Conservation (phyloP, 1,284 basidiomycete genomes). For the Ganoderma lucidum region DNA sequence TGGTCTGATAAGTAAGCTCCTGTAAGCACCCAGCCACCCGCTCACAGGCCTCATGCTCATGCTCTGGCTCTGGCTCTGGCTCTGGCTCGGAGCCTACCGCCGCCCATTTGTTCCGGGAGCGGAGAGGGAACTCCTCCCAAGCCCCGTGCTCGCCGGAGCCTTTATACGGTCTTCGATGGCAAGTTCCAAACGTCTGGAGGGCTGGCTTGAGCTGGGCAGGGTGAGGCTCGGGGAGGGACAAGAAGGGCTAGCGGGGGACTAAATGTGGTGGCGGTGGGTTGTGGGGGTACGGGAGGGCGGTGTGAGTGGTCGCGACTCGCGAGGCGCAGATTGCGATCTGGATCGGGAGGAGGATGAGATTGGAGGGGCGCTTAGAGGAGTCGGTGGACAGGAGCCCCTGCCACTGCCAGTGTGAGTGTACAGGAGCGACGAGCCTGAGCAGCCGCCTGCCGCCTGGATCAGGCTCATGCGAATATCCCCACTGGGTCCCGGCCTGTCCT, state of each 20-base stretch:
- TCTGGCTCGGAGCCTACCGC: neutral
- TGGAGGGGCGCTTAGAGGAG: neutral
- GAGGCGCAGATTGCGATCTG: constrained; percentile 3
- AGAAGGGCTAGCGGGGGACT: constrained; percentile 1
- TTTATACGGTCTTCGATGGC: neutral
- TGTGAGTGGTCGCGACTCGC: neutral
- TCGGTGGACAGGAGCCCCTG: constrained; percentile 7
- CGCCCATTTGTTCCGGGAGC: constrained; percentile 6
- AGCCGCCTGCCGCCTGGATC: neutral
- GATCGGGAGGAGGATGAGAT: constrained; percentile 8
- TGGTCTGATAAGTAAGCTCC: neutral
- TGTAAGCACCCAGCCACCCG: neutral
- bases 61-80: too few species aligned
- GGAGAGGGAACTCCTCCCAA: neutral
- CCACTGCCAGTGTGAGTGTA: neutral
- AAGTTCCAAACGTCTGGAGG: neutral
- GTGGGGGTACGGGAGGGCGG: neutral
- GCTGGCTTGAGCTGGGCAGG: neutral
- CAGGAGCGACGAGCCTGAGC: neutral
- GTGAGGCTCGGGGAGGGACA: neutral
- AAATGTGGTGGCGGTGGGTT: constrained; percentile 1
- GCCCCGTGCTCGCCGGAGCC: neutral
- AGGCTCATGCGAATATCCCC: constrained; percentile 22
- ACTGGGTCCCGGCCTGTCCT: constrained; percentile 19
- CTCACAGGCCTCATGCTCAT: neutral